A percentile compares a stretch with the other conserved stretches of the same genome.
phyloP scores from a whole-genome alignment of 2,329 filamentous ascomycete genomes.

The Aspergillus melleus region DNA sequence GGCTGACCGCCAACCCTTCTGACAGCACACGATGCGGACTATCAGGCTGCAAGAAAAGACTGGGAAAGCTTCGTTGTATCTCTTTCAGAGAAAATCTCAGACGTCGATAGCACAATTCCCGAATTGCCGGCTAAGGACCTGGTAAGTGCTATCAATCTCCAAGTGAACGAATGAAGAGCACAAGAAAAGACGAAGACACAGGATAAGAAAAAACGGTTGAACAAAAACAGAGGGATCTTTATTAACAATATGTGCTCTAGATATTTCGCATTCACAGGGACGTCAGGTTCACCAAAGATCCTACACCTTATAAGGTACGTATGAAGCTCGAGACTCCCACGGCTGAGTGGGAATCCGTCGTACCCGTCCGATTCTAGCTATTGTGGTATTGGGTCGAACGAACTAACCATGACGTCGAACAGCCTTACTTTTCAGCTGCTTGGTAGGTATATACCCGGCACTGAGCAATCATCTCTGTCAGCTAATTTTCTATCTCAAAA shows the following conservation, averaged over 20 bases:
- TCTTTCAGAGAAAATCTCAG: slow-evolving; percentile 68
- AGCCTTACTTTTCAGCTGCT: slow-evolving; percentile 80
- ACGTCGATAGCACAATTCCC: slow-evolving; percentile 77
- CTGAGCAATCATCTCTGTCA: slow-evolving; percentile 9
- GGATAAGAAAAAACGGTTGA: not conserved
- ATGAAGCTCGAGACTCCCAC: not conserved
- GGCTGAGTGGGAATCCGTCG: slow-evolving; percentile 2
- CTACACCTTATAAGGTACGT: slow-evolving; percentile 81
- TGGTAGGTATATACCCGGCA: slow-evolving; percentile 53
- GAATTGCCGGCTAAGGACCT: slow-evolving; percentile 84
- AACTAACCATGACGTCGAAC: slow-evolving; percentile 16
- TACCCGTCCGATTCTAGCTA: slow-evolving; percentile 13
- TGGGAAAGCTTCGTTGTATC: slow-evolving; percentile 76
- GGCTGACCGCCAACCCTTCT: slow-evolving; percentile 8
- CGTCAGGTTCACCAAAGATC: slow-evolving; percentile 78
- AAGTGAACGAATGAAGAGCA: not conserved
- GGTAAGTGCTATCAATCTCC: slow-evolving; percentile 40
- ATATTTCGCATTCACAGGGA: slow-evolving; percentile 87
- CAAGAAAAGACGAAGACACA: not conserved
- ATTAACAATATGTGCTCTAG: slow-evolving; percentile 35
- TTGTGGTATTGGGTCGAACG: slow-evolving; percentile 3
- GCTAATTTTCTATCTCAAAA: slow-evolving; percentile 30
- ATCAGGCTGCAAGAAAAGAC: slow-evolving; percentile 73
- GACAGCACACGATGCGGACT: slow-evolving; percentile 76
- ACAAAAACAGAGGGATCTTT: slow-evolving; percentile 1